Evolutionary conservation across 495 filamentous ascomycete genomes (phyloP), one percentile per base, ranked within the genome.

Genomic region (Neurospora sublineolata): DNA sequence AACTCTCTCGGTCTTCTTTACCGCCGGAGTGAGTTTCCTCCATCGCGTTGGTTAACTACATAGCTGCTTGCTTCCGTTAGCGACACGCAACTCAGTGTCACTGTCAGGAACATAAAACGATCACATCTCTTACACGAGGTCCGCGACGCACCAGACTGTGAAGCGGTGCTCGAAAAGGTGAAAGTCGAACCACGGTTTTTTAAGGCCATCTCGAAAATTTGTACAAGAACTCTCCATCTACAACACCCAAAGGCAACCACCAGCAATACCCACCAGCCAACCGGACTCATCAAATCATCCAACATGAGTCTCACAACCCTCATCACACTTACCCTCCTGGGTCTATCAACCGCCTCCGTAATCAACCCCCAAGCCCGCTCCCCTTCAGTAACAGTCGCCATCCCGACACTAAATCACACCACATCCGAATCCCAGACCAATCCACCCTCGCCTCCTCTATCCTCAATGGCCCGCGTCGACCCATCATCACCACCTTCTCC

Each of bases 371-470:
- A 60, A 18, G 3, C 27, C 52, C 52, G 12, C 6, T 0, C 0
- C 6, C 0, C 27, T 8, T 33, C 52, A 4, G 27, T 9, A 14
- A 60, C 5, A 4, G 5, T 30, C 11, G 3, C 23, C 23, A 6
- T 1, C 6, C 33, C 44, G 0, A 30, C 11, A 20, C 10, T 1
- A 44, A 23, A 52, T 2, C 20, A 52, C 20, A n/a, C 18, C 52
- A 16, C 11, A 52, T 23, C 20, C 44, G 20, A 52, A 27, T 23
- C n/a, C 27, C 23, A 18, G 12, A 16, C 52, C 27, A 30, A 5
- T 6, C 1, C 6, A 9, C 0, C 0, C 2, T 1, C 46, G 10
- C 0, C 46, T 23, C 2, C 8, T 16, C 1, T 5, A 60, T 23
- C 12, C 11, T 6, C 2, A 5, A 16, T 23, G 2, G 5, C 40